Conservation (phyloP, 352 stramenopile species). For the Globisporangium cystogenes region DNA sequence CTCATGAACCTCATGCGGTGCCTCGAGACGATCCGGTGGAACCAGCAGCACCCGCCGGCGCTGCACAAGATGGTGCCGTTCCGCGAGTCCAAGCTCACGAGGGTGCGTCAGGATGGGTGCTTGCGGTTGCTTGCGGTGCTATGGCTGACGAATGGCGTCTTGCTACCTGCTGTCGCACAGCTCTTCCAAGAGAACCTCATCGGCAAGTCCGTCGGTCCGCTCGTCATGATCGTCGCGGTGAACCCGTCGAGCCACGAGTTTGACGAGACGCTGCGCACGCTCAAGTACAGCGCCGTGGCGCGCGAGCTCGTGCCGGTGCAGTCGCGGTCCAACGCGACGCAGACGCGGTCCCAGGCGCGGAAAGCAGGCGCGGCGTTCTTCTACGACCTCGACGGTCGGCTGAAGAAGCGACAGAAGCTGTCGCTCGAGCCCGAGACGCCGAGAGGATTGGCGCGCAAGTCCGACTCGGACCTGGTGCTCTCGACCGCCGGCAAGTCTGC, state of each 20-base stretch:
- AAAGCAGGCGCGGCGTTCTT: slow-evolving; percentile 22
- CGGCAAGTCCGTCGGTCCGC: slow-evolving; percentile 70
- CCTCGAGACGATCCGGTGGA: slow-evolving; percentile 92
- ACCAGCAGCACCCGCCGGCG: slow-evolving; percentile 71
- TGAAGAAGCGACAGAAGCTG: slow-evolving; percentile 33
- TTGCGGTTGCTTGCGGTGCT: background rate
- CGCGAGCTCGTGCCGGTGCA: slow-evolving; percentile 82
- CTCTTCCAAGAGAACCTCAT: slow-evolving; percentile 95
- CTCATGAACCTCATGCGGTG: slow-evolving; percentile 98
- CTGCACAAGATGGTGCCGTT: slow-evolving; percentile 95
- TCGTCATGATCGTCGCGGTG: slow-evolving; percentile 97
- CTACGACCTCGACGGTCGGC: slow-evolving; percentile 42
- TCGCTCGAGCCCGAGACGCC: slow-evolving; percentile 18
- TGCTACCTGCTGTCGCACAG: slow-evolving; percentile 23
- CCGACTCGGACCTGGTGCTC: slow-evolving; percentile 6
- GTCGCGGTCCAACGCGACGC: slow-evolving; percentile 23
- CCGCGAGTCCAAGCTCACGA: slow-evolving; percentile 95
- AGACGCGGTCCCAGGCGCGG: slow-evolving; percentile 8
- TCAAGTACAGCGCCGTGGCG: slow-evolving; percentile 92
- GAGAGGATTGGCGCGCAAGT: background rate
- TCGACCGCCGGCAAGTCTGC: slow-evolving; percentile 7
- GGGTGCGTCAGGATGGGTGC: slow-evolving; percentile 21
- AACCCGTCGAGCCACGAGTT: slow-evolving; percentile 93
- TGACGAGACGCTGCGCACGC: slow-evolving; percentile 94
- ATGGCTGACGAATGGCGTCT: background rate